Evolutionary conservation across 2,329 filamentous ascomycete genomes (phyloP).

Genomic region (Hypoxylon sp.): DNA sequence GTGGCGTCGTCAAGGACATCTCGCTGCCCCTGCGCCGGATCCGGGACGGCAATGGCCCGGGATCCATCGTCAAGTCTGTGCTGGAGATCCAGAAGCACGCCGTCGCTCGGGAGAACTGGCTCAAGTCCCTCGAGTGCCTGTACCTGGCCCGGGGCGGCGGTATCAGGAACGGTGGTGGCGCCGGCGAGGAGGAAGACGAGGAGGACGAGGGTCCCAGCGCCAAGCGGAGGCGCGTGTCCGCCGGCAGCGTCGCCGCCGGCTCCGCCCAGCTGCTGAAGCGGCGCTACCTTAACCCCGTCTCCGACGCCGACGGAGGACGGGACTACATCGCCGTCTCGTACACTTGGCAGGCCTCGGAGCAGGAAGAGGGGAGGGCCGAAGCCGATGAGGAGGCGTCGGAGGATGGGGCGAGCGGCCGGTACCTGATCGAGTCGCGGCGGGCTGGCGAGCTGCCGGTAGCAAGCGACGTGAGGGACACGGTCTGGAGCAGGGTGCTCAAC

Average conservation of each 20-base stretch:
- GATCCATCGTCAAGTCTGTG: slow-evolving; percentile 38
- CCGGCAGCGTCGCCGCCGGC: slow-evolving; percentile 34
- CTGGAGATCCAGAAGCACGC: slow-evolving; percentile 37
- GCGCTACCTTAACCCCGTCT: slow-evolving; percentile 37
- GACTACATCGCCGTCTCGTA: slow-evolving; percentile 45
- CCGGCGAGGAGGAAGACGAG: too few species aligned
- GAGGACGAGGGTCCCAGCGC: slow-evolving; percentile 36
- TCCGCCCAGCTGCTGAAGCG: slow-evolving; percentile 36
- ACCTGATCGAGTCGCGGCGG: slow-evolving; percentile 38
- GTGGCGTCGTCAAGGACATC: slow-evolving; percentile 43
- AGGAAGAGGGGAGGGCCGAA: slow-evolving; percentile 37
- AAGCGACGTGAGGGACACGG: slow-evolving; percentile 39
- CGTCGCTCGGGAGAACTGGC: slow-evolving; percentile 40
- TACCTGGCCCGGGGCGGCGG: slow-evolving; percentile 33
- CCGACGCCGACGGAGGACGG: slow-evolving; percentile 28
- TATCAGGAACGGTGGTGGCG: too few species aligned
- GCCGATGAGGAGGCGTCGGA: too few species aligned
- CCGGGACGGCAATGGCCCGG: slow-evolving; percentile 34
- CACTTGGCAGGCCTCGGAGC: slow-evolving; percentile 41
- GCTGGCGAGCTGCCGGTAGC: slow-evolving; percentile 34
- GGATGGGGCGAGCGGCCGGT: slow-evolving; percentile 25
- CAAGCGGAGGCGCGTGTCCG: slow-evolving; percentile 38
- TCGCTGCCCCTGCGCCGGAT: slow-evolving; percentile 40
- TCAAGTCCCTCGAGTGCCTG: slow-evolving; percentile 43
- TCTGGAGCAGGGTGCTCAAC: slow-evolving; percentile 40